Evolutionary conservation across 805 yeast species (phyloP), one percentile per base, ranked within the genome.

Genomic region (Starmerella davenportii): DNA sequence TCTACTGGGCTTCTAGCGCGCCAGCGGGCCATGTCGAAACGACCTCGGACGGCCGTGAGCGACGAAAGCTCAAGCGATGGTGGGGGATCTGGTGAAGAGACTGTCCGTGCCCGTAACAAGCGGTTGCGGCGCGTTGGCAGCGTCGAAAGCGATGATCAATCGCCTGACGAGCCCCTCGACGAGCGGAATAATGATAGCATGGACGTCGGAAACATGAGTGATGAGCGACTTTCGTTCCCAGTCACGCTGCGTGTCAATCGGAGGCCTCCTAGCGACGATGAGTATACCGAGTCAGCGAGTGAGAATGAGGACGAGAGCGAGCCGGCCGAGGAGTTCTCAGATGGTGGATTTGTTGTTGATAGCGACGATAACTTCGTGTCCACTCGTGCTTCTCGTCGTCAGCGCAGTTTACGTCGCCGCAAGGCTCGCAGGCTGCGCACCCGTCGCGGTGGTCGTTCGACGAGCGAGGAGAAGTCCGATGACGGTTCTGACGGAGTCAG

Each of bases 331-430:
- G 48, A 45, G 41, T 43, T 18, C 39, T 34, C 39, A 7, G 48
- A 45, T 16, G 48, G 48, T 17, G 48, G 48, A 7, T 45, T 45
- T 29, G 35, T 32, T 32, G 35, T 32, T 20, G 35, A 32, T 21
- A 14, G 17, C 15, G 35, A 32, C 25, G 35, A 32, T 15, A 32
- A 32, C 15, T 32, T 32, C 8, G 15, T 15, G 25, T 9, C 11
- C n/a, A 33, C 5, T 4, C 35, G 20, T 4, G 27, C 4, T 21
- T 23, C 32, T 30, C 42, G 35, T 7, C 31, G 33, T 7, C 17
- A 41, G 14, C 38, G 38, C 18, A 35, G 38, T 5, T 20, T 34
- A 3, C 38, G 43, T 2, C 37, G 40, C 4, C 18, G 24, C n/a
- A 37, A 28, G 18, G 21, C 37, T 13, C 30, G 35, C 19, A 11